Evolutionary conservation across 2,329 filamentous ascomycete species (phyloP).

Genomic region (Sporothrix variecibatus): DNA sequence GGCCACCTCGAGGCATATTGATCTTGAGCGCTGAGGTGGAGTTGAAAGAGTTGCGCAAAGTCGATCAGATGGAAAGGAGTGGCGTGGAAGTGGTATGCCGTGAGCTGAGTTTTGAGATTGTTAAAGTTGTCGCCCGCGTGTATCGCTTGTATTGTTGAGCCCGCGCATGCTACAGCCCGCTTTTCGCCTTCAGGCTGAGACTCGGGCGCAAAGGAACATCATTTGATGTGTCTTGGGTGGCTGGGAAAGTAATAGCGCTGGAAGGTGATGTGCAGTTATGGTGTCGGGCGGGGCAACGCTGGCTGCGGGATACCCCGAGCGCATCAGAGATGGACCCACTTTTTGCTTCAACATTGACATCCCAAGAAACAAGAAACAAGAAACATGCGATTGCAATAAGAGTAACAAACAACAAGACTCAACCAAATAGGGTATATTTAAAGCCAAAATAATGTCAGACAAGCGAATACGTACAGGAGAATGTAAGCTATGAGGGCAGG

Average conservation of each 20-base stretch:
- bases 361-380: neutral
- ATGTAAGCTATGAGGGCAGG: neutral
- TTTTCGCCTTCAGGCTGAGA: neutral
- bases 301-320: neutral
- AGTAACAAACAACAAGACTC: neutral
- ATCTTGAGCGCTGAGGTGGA: neutral
- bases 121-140: neutral
- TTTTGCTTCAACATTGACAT: neutral
- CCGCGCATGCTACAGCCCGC: neutral
- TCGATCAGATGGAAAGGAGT: neutral
- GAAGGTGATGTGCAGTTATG: neutral
- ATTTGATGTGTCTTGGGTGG: neutral
- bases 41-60: neutral
- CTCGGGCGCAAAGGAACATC: neutral
- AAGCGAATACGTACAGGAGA: neutral
- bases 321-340: conserved; percentile 1
- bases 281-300: conserved; percentile 12
- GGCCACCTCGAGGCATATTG: conserved; percentile 8
- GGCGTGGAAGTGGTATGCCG: too few relatives aligned
- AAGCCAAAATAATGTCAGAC: neutral
- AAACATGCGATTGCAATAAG: neutral
- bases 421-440: conserved; percentile 13
- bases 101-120: neutral
- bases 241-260: conserved; percentile 2
- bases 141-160: neutral